Evolutionary conservation across 495 filamentous ascomycete species (phyloP).

Genomic region (Lophiostoma macrostomum): DNA sequence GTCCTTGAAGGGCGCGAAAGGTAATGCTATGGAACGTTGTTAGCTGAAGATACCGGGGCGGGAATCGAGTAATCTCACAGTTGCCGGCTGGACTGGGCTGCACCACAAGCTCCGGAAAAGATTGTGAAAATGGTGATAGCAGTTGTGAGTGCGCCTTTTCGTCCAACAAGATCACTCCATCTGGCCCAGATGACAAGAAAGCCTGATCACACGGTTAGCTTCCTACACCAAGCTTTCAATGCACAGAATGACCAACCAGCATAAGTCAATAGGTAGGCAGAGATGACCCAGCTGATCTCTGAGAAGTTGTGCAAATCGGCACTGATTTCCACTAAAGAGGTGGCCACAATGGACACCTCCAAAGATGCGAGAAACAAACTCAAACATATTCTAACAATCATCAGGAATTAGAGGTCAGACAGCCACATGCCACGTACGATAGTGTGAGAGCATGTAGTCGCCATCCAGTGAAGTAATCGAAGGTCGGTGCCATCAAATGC

Average conservation of each 20-base stretch:
- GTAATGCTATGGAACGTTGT: slow-evolving; percentile 5
- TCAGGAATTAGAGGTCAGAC: too few relatives aligned
- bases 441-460: too few relatives aligned
- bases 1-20: slow-evolving; percentile 14
- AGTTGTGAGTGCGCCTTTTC: slow-evolving; percentile 34
- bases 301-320: slow-evolving; percentile 52
- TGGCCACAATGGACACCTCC: slow-evolving; percentile 31
- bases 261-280: slow-evolving; percentile 56
- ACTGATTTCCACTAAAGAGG: slow-evolving; percentile 58
- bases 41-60: neutral
- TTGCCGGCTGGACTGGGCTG: slow-evolving; percentile 30
- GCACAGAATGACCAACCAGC: slow-evolving; percentile 41
- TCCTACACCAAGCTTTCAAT: neutral
- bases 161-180: slow-evolving; percentile 38
- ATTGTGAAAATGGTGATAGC: slow-evolving; percentile 38
- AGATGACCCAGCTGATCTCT: slow-evolving; percentile 57
- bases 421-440: too few relatives aligned
- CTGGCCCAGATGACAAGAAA: slow-evolving; percentile 15
- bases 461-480: too few relatives aligned
- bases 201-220: neutral
- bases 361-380: slow-evolving; percentile 7
- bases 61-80: slow-evolving; percentile 36
- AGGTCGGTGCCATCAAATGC: too few relatives aligned
- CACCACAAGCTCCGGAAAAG: slow-evolving; percentile 17
- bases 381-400: slow-evolving; percentile 11